Base-by-base conservation (phyloP, 163 green algal genomes). In the Prototheca wickerhamii region DNA sequence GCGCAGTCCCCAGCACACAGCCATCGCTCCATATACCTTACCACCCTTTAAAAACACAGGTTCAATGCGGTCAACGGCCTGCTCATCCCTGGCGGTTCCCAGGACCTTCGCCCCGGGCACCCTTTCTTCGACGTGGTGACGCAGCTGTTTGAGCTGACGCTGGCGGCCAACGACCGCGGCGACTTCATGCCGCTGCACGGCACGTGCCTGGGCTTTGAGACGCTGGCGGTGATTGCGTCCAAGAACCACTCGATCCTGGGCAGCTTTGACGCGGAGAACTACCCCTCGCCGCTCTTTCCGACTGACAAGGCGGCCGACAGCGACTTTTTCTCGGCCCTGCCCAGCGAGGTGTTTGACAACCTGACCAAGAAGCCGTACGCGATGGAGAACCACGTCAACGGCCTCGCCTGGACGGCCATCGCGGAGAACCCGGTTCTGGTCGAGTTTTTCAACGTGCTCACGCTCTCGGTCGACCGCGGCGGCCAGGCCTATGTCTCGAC, bases 191-290 rank as follows among this genome's bases (percentile, higher is more conserved):
- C 89, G 83, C 64, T 94, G 15, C 82, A 91, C 57, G 87, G 84
- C 44, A 91, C 86, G 2, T 95, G 87, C 70, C 76, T 95, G 60
- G 87, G 87, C 35, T 82, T 95, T 71, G 87, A 95, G 68, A 73
- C 80, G 4, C 76, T 95, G 61, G 58, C 76, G 7, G 70, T 94
- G 32, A 76, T 89, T 32, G 64, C 65, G 17, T 82, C 52, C 18
- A 31, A 37, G 37, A 83, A 78, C 75, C 80, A 65, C 46, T 81
- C 35, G 31, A 67, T 74, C 64, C 73, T 72, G 33, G 67, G 37
- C 65, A 69, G 55, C 60, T 91, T 72, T 46, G 82, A 91, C 29
- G 78, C 83, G 2, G 69, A 88, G 65, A 75, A 88, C 61, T 74
- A 76, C 4, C 65, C 85, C 10, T 81, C 80, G 1, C 68, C 84